Evolutionary conservation across 2,329 filamentous ascomycete genomes (phyloP), one percentile per base, ranked within the genome.

Genomic region (Alternaria ethzedia): DNA sequence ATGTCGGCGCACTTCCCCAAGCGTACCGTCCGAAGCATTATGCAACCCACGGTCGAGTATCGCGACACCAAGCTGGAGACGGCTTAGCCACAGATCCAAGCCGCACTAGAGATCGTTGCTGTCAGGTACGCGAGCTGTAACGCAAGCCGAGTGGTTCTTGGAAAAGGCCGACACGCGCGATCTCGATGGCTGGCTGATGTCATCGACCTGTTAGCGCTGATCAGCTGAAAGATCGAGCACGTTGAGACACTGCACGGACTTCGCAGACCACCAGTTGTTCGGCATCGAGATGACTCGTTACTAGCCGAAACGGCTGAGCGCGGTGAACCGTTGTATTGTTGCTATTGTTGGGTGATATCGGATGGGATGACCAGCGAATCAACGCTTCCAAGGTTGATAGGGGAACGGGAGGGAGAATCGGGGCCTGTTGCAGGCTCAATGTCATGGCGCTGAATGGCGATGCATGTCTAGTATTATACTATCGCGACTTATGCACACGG

Each of bases 91-190:
- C 5, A 12, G 28, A 46, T 28, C 6, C 21, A 20, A 46, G 36
- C 15, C n/a, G 36, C 54, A 17, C 59, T 47, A 25, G 36, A 43
- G 28, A 44, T 59, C 26, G 43, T 36, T 44, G 49, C 56, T 59
- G 57, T 55, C 61, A 63, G 61, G 61, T 63, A 63, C 61, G 57
- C 61, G 61, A 63, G 46, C 43, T 30, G 25, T 26, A 36, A 44
- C 12, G 56, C 25, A 63, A 50, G 20, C 50, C 36, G 50, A 63
- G 50, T 59, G 60, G 60, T 45, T 45, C 49, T 30, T 63, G 12
- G 25, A 41, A 41, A 51, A 32, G 12, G 21, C 50, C 49, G 25
- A 54, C 23, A 32, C 12, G 13, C 20, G 21, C 56, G 56, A 63
- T 59, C 59, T 49, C 28, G 56, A 55, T 59, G 44, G 7, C 25